Base-by-base conservation (phyloP, 164 flowering plant species). In the Liquidambar formosana region DNA sequence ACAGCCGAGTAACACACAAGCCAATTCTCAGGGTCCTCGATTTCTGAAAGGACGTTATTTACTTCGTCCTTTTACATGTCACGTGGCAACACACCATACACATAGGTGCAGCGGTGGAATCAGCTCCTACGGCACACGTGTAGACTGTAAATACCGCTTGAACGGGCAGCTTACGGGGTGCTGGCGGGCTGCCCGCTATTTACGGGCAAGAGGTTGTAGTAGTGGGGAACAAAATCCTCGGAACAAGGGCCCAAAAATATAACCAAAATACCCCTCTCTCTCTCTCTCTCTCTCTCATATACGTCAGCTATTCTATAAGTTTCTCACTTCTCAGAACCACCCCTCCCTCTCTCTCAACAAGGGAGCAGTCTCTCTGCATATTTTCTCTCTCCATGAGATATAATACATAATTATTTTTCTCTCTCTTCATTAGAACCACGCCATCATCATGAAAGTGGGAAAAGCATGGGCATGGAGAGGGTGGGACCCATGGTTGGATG, bases 221-320 rank as follows among this genome's bases (percentile, higher is more conserved):
- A 46, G 57, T 33, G 47, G 71, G 76, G 69, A 44, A 56, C 75
- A 67, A 56, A 63, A 61, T 54, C 71, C 71, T 73, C 66, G 76
- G 51, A 61, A 67, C 33, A 15, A 12, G 76, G 28, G 76, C 70
- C 16, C n/a, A 23, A 4, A 6, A 33, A 33, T 6, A 33, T 33
- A 33, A 33, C 41, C 41, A 33, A 2, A 2, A 2, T 33, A 6
- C 41, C 41, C 41, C 41, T 2, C 41, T 6, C 41, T 33, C 6
- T 33, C 41, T 33, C 6, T 33, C 6, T 33, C 41, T 33, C 41
- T 33, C 41, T 33, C 41, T 6, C 2, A 33, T 33, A 33, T 33
- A 15, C n/a, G n/a, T n/a, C n/a, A n/a, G n/a, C n/a, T n/a, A n/a
- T n/a, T n/a, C n/a, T n/a, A n/a, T n/a, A n/a, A n/a, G n/a, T n/a